phyloP scores from a whole-genome alignment of 352 stramenopile genomes.

The Phytopythium oedochilum region DNA sequence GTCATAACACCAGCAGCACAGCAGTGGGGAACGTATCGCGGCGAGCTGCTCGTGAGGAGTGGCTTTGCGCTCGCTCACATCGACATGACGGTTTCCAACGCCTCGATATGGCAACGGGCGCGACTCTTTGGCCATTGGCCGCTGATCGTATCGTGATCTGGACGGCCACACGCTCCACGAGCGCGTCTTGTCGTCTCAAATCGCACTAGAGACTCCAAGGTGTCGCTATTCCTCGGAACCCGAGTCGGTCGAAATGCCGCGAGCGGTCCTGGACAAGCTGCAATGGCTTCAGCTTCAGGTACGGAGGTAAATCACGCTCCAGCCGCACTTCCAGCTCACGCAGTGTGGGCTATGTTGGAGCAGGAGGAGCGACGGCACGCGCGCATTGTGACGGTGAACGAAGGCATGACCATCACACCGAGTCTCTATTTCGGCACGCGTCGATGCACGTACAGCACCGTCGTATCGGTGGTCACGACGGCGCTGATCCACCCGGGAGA shows the following conservation, averaged over 20 bases:
- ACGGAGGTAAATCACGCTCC: background rate
- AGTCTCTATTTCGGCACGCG: slow-evolving; percentile 71
- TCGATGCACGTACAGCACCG: slow-evolving; percentile 67
- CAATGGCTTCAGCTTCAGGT: slow-evolving; percentile 39
- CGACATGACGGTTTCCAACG: slow-evolving; percentile 2
- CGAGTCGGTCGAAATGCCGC: background rate
- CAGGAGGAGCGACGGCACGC: slow-evolving; percentile 40
- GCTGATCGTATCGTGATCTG: background rate
- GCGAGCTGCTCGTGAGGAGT: background rate
- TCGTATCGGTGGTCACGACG: slow-evolving; percentile 66
- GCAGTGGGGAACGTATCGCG: background rate
- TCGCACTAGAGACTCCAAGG: no score
- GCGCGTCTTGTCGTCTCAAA: background rate
- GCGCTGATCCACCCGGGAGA: slow-evolving; percentile 24
- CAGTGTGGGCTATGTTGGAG: background rate
- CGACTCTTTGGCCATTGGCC: background rate
- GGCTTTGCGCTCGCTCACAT: background rate
- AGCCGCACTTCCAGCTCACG: background rate
- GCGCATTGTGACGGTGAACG: slow-evolving; percentile 54
- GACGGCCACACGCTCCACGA: background rate
- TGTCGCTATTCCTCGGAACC: background rate
- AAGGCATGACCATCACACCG: slow-evolving; percentile 42
- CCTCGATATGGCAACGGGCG: background rate
- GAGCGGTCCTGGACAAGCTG: slow-evolving; percentile 19
- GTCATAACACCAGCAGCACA: background rate